A percentile compares a stretch with the other conserved stretches of the same genome.
Conservation (phyloP, 306 rosid genomes). For the Senna tora region DNA sequence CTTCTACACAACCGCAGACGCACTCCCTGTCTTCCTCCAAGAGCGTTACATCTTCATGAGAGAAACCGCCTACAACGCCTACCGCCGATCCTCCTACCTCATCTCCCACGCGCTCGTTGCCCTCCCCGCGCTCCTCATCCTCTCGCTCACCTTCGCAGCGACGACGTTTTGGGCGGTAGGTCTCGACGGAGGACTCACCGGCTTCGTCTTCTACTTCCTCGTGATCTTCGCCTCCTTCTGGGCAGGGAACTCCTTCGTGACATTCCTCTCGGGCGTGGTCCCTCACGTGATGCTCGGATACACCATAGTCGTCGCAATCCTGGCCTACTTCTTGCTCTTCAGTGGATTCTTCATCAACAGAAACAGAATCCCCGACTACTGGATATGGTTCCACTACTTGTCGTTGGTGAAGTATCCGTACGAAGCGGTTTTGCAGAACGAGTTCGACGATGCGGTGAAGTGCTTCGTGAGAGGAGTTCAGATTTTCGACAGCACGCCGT, state of each 20-base stretch:
- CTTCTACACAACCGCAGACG: conserved; percentile 91
- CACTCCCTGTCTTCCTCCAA: conserved; percentile 87
- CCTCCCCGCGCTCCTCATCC: conserved; percentile 57
- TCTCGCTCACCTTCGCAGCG: conserved; percentile 60
- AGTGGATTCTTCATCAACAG: conserved; percentile 25
- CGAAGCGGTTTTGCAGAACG: conserved; percentile 12
- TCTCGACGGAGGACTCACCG: conserved; percentile 74
- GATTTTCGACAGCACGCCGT: conserved; percentile 62
- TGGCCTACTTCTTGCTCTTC: background rate
- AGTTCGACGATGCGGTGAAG: conserved; percentile 23
- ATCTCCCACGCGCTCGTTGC: conserved; percentile 65
- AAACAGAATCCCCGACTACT: conserved; percentile 2
- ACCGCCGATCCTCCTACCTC: conserved; percentile 74
- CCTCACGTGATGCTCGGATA: background rate
- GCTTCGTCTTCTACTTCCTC: conserved; percentile 71
- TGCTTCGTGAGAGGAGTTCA: conserved; percentile 62
- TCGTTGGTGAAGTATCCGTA: conserved; percentile 21
- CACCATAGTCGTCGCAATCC: background rate
- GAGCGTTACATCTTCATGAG: conserved; percentile 91
- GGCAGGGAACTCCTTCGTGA: conserved; percentile 93
- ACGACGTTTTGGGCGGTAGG: conserved; percentile 95
- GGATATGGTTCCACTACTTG: conserved; percentile 17
- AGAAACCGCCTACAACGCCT: conserved; percentile 87
- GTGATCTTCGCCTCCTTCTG: conserved; percentile 78
- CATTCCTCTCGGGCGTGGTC: conserved; percentile 73